Evolutionary conservation across 768 basidiomycete genomes (phyloP).

Genomic region (Tylopilus subfusipes): DNA sequence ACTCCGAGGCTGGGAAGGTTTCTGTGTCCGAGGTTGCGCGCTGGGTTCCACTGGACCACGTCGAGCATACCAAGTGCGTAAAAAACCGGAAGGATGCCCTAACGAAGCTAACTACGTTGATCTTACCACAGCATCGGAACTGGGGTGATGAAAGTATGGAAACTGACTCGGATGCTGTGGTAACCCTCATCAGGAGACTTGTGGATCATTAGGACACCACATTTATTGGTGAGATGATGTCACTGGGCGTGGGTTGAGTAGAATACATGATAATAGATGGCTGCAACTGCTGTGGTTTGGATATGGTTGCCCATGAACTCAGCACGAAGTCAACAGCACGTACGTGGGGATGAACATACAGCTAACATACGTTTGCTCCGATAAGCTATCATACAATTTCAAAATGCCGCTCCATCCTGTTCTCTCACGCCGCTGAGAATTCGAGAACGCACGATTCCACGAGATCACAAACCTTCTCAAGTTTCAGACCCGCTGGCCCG

Average conservation of each 20-base stretch:
- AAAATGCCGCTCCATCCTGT: not conserved
- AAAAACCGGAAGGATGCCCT: not conserved
- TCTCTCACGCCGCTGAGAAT: constrained; percentile 20
- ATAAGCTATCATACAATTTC: not conserved
- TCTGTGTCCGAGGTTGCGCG: constrained; percentile 23
- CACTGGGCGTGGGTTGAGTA: not conserved
- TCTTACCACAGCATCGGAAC: constrained; percentile 57
- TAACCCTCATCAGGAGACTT: not conserved
- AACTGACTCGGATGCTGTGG: constrained; percentile 40
- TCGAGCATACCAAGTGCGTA: constrained; percentile 60
- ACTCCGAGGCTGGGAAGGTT: constrained; percentile 7
- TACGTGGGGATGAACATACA: constrained; percentile 19
- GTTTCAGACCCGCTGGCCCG: constrained; percentile 25
- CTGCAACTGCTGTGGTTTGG: not conserved
- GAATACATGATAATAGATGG: not conserved
- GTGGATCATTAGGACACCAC: not conserved
- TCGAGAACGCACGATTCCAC: constrained; percentile 26
- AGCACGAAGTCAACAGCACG: too few species aligned
- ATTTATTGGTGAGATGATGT: not conserved
- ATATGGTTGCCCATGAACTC: too few species aligned
- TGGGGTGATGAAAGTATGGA: constrained; percentile 75
- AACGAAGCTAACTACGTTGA: not conserved
- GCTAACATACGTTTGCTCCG: not conserved
- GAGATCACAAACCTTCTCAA: constrained; percentile 33
- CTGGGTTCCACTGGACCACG: constrained; percentile 57